Conservation (phyloP, 2,329 filamentous ascomycete species). For the Rasamsonia emersonii region DNA sequence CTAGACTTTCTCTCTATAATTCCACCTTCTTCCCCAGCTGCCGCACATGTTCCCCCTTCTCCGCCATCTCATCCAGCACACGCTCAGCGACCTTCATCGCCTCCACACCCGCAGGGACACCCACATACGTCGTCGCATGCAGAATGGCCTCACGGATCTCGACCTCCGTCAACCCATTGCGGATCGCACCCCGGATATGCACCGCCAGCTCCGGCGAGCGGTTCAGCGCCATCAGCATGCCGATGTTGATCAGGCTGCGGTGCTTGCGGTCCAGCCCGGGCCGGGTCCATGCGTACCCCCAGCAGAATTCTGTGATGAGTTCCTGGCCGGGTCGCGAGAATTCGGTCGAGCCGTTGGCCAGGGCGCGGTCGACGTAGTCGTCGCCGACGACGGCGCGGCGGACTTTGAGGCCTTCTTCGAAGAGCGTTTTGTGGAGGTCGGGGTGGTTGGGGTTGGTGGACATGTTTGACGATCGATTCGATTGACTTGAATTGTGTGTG, state of each 20-base stretch:
- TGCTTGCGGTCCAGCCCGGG: constrained; percentile 55
- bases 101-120: constrained; percentile 47
- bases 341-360: constrained; percentile 48
- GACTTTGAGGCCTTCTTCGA: constrained; percentile 53
- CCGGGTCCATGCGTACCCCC: constrained; percentile 56
- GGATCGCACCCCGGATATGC: constrained; percentile 55
- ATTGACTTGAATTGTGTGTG: too few relatives aligned
- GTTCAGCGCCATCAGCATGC: constrained; percentile 56
- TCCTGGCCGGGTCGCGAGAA: constrained; percentile 55
- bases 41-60: constrained; percentile 30
- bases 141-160: constrained; percentile 55
- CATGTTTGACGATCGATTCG: too few relatives aligned
- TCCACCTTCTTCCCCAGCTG: constrained; percentile 9
- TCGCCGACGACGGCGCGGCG: constrained; percentile 54
- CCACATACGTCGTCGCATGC: constrained; percentile 44
- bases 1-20: too few relatives aligned
- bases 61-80: constrained; percentile 44
- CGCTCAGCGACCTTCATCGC: constrained; percentile 46
- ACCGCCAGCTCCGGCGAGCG: constrained; percentile 50
- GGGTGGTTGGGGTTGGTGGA: constrained; percentile 34
- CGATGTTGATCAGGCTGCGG: constrained; percentile 55
- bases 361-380: constrained; percentile 50
- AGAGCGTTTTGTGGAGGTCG: constrained; percentile 46
- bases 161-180: constrained; percentile 53
- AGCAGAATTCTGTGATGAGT: constrained; percentile 55